These are phyloP conservation scores for Globisporangium nunn DNA, from an alignment of 352 stramenopile species.

Conservation along the genomic window DNA sequence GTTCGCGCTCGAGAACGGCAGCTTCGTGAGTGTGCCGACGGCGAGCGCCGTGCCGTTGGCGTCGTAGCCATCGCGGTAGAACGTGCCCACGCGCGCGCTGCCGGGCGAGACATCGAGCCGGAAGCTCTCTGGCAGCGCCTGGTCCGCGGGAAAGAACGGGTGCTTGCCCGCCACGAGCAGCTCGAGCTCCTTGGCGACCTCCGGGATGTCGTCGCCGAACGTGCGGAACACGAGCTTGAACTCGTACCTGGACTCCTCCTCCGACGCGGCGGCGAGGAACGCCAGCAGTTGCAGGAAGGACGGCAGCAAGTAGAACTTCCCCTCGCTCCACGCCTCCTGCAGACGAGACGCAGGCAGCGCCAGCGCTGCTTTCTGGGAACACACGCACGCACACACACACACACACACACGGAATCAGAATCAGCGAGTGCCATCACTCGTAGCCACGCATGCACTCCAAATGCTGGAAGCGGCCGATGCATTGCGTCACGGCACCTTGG, in stretches of 20 bases:
- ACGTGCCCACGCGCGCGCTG: slow-evolving; percentile 39
- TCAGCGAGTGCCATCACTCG: too few species aligned
- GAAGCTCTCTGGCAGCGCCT: slow-evolving; percentile 37
- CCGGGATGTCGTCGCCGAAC: slow-evolving; percentile 72
- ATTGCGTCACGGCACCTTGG: slow-evolving; percentile 17
- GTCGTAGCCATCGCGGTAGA: slow-evolving; percentile 67
- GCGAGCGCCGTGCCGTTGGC: slow-evolving; percentile 48
- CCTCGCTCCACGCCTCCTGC: slow-evolving; percentile 62
- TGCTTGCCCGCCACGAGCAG: slow-evolving; percentile 58
- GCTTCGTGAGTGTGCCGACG: slow-evolving; percentile 51
- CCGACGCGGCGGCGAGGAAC: slow-evolving; percentile 26
- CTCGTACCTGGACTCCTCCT: slow-evolving; percentile 25
- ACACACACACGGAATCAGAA: too few species aligned
- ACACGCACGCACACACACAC: not conserved
- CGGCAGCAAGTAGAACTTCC: slow-evolving; percentile 76
- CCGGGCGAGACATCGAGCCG: slow-evolving; percentile 29
- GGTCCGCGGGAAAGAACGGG: slow-evolving; percentile 26
- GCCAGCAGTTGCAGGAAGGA: slow-evolving; percentile 72
- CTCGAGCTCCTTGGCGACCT: slow-evolving; percentile 69
- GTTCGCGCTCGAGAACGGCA: slow-evolving; percentile 41
- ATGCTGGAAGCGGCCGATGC: too few species aligned
- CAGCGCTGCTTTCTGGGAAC: slow-evolving; percentile 18
- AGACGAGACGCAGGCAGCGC: slow-evolving; percentile 41
- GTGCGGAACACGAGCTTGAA: slow-evolving; percentile 74
- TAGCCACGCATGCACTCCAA: too few species aligned